Evolutionary conservation across 1,284 basidiomycete genomes (phyloP).

Genomic region (Ceratobasidium sp.): DNA sequence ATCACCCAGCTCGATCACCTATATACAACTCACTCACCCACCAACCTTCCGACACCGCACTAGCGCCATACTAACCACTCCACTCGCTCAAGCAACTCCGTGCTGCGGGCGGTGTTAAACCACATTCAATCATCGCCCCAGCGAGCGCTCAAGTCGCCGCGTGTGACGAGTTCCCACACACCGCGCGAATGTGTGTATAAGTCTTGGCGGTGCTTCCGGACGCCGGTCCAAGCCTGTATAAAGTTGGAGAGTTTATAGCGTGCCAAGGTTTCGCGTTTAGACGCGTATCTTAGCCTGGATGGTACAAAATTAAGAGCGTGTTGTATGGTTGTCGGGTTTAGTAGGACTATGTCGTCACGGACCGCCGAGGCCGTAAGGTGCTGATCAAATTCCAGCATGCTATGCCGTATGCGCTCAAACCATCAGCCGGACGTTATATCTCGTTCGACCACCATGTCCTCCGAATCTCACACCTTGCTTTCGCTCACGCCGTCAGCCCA

Average conservation of each 20-base stretch:
- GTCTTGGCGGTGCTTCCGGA: conserved; percentile 43
- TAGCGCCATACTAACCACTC: too few species aligned
- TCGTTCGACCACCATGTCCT: conserved; percentile 18
- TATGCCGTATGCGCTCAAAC: background rate
- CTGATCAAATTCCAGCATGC: conserved; percentile 24
- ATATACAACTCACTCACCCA: background rate
- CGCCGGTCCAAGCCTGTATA: conserved; percentile 15
- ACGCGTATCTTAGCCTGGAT: conserved; percentile 16
- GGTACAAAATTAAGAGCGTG: background rate
- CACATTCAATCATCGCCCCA: conserved; percentile 19
- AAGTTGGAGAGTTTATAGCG: background rate
- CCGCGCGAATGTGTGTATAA: too few species aligned
- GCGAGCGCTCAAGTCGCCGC: too few species aligned
- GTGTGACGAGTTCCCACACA: conserved; percentile 22
- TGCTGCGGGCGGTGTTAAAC: conserved; percentile 6
- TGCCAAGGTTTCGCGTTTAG: conserved; percentile 31
- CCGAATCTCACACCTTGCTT: conserved; percentile 39
- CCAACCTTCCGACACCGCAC: background rate
- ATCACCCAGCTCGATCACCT: background rate
- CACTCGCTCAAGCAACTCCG: background rate
- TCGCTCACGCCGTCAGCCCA: conserved; percentile 43
- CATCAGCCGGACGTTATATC: too few species aligned
- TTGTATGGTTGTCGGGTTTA: background rate
- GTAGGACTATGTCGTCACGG: background rate
- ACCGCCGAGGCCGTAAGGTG: background rate